Percentiles rank a stretch among this genome's conserved stretches.
Conservation (phyloP, 2,329 filamentous ascomycete genomes). For the Kalaharituber pfeilii region DNA sequence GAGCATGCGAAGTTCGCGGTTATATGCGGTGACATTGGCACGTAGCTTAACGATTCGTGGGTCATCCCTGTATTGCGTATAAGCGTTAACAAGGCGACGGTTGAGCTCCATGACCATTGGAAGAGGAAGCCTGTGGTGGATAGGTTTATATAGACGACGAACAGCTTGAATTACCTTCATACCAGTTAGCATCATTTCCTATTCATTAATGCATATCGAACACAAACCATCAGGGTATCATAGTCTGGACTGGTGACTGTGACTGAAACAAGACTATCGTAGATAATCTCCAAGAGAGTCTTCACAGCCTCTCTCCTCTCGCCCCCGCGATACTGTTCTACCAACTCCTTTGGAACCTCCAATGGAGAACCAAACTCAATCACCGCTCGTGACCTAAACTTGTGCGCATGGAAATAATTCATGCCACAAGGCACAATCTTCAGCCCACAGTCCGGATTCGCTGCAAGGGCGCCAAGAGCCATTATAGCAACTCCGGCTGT, state of each 20-base stretch:
- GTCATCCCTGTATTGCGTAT: constrained; percentile 82
- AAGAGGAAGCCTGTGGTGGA: constrained; percentile 79
- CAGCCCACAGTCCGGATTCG: constrained; percentile 69
- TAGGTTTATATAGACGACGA: constrained; percentile 80
- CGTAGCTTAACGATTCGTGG: constrained; percentile 61
- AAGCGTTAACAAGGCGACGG: constrained; percentile 74
- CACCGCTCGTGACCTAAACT: constrained; percentile 88
- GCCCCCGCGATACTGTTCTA: constrained; percentile 68
- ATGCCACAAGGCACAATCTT: constrained; percentile 95
- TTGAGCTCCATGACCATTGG: constrained; percentile 91
- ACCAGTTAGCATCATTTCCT: too few relatives aligned
- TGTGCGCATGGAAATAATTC: constrained; percentile 99
- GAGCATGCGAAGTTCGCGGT: constrained; percentile 66
- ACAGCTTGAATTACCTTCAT: constrained; percentile 71
- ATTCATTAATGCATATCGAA: constrained; percentile 8
- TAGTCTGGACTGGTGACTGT: constrained; percentile 88
- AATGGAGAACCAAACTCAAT: constrained; percentile 87
- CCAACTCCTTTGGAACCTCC: constrained; percentile 63
- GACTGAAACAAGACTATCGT: constrained; percentile 67
- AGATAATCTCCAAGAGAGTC: constrained; percentile 67
- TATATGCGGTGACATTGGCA: constrained; percentile 65
- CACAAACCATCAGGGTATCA: constrained; percentile 74
- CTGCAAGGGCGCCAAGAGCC: constrained; percentile 76
- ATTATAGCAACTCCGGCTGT: constrained; percentile 92
- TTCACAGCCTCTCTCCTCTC: constrained; percentile 76